Evolutionary conservation across 768 basidiomycete species (phyloP).

Genomic region (Infundibulicybe gibba): DNA sequence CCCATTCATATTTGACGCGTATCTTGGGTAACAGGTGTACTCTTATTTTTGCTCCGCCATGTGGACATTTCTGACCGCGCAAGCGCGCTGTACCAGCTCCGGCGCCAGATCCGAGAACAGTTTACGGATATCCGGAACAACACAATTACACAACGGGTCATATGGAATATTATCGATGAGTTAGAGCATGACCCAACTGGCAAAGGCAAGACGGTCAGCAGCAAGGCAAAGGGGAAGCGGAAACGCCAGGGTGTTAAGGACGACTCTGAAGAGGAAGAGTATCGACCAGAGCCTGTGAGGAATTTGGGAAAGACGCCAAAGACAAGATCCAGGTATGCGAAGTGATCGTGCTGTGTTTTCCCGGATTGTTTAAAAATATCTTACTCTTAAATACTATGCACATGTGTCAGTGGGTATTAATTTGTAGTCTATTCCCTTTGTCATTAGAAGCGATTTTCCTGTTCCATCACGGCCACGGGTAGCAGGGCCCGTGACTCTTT

Average conservation of each 20-base stretch:
- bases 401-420: background rate
- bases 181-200: conserved; percentile 27
- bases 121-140: conserved; percentile 70
- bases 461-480: too few relatives aligned
- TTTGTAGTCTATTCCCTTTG: too few relatives aligned
- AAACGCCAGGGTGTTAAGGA: conserved; percentile 23
- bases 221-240: conserved; percentile 19
- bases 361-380: background rate
- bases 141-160: conserved; percentile 41
- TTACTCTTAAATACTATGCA: background rate
- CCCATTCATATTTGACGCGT: background rate
- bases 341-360: conserved; percentile 2
- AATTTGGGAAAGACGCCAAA: conserved; percentile 31
- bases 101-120: conserved; percentile 47
- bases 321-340: conserved; percentile 36
- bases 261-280: conserved; percentile 40
- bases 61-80: conserved; percentile 44
- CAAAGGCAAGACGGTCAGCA: background rate
- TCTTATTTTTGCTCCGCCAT: conserved; percentile 54
- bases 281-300: conserved; percentile 40
- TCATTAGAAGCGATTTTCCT: too few relatives aligned
- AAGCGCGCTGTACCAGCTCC: conserved; percentile 52
- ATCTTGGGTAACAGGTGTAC: conserved; percentile 45
- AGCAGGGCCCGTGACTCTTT: too few relatives aligned
- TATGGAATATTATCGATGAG: conserved; percentile 55